phyloP scores from a whole-genome alignment of 139 green algal species.

The Zygnema circumcarinatum region DNA sequence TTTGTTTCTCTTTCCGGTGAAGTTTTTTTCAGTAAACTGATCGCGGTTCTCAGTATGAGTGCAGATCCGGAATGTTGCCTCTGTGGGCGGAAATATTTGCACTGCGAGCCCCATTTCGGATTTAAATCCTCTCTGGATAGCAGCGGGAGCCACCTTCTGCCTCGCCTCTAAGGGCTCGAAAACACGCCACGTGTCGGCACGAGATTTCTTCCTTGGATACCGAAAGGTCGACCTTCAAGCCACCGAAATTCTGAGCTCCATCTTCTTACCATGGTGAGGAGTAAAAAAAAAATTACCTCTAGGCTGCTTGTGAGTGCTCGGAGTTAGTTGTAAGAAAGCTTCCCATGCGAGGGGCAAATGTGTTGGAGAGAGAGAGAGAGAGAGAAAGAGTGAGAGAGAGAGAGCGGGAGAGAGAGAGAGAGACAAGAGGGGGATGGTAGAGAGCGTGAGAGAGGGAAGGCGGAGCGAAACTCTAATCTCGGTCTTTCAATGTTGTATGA shows the following conservation, averaged over 20 bases:
- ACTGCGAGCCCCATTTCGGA: slow-evolving; percentile 93
- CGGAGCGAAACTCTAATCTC: no score
- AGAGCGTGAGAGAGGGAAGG: no score
- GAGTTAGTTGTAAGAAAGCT: neutral
- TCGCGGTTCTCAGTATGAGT: no score
- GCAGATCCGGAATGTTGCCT: slow-evolving; percentile 95
- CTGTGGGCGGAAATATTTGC: slow-evolving; percentile 89
- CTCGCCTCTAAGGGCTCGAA: slow-evolving; percentile 17
- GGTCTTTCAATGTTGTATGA: no score
- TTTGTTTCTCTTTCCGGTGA: no score
- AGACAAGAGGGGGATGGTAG: no score
- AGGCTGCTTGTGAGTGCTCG: neutral
- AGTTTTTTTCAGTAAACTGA: no score
- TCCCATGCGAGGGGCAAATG: neutral
- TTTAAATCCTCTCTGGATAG: slow-evolving; percentile 92
- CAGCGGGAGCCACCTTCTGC: slow-evolving; percentile 74
- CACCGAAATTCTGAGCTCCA: slow-evolving; percentile 79
- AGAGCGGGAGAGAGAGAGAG: no score
- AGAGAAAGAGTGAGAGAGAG: no score
- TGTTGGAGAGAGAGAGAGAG: no score
- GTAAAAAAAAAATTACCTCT: neutral
- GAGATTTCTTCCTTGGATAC: slow-evolving; percentile 94
- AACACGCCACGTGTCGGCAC: slow-evolving; percentile 48
- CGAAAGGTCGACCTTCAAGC: slow-evolving; percentile 74
- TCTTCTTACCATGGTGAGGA: slow-evolving; percentile 67